Base-by-base conservation (phyloP, 1,284 basidiomycete genomes). In the Erythrobasidium hasegawianum region DNA sequence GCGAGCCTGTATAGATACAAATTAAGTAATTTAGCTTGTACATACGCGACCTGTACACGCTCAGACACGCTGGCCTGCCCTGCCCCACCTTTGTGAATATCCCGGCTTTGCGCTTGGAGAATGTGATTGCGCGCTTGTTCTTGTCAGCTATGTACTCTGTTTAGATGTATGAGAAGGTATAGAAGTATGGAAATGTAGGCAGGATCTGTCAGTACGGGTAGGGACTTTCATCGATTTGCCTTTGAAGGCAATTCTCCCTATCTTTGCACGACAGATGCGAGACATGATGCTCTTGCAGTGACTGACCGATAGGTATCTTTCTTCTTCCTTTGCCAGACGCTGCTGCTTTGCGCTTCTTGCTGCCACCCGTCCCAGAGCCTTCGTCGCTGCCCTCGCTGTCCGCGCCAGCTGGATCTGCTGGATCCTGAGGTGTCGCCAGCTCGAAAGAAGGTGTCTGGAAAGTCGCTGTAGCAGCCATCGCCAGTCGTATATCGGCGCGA, bases 231-330 rank as follows among this genome's bases (percentile, higher is more conserved):
- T n/a, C n/a, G n/a, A 47, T 24, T 33, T 59, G 20, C 24, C 57
- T 5, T 4, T 7, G 11, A 16, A 3, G 57, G 26, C 16, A 29
- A n/a, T 24, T 22, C n/a, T n/a, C 26, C 13, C 18, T 16, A 20
- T 4, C 5, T 14, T n/a, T n/a, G 18, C n/a, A n/a, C 39, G 33
- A 22, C 9, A 40, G 16, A 27, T 18, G 16, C 13, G 38, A 52
- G 54, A 33, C 50, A 41, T 20, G n/a, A n/a, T n/a, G 18, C n/a
- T 13, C n/a, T 16, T 14, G 22, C n/a, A 3, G 10, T 29, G 16
- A 53, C 62, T 11, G 38, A 65, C 62, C 62, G 33, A 65, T 65
- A 1, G 55, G 53, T 41, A 65, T 65, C 62, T 65, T 65, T n/a
- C 62, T 54, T 27, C 55, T 40, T n/a, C 62, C 62, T 43, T 58